Evolutionary conservation across 768 basidiomycete genomes (phyloP), one percentile per base, ranked within the genome.

Genomic region (Boletus vinaceobasis): DNA sequence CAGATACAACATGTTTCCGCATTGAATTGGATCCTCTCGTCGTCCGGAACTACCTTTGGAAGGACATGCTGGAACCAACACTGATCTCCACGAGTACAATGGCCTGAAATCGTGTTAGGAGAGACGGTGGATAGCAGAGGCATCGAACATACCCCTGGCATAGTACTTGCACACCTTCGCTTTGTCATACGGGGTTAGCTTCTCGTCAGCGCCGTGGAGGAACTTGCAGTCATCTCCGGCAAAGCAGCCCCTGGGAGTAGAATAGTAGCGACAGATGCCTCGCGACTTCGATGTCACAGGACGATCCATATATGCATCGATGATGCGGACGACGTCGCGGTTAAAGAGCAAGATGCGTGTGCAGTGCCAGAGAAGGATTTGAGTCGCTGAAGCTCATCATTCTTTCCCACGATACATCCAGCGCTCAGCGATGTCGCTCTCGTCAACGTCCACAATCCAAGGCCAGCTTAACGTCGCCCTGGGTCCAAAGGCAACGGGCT

Each of bases 51-150:
- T 32, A 55, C 52, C 38, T 45, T 61, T 14, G 46, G 58, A 43
- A 73, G 61, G 49, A 70, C 74, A 63, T 93, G 90, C 32, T 73
- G 67, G 70, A 90, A 93, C 90, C 90, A 91, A 66, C 90, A 93
- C 33, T 72, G 68, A 43, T 81, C 81, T 13, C 87, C 89, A 32
- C 80, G 75, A 58, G 77, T 82, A 65, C 90, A 92, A 67, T 79
- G 88, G 0, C 90, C 90, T 88, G 46, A 13, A 14, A 51, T 44
- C 23, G 29, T 10, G 26, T 55, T 31, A 51, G 46, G 48, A 40
- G 26, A 42, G 43, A 54, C 11, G 27, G 19, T 17, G 48, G 37
- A 31, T 21, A 44, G 40, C 2, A 43, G 13, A 35, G 35, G 23
- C 47, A 27, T 19, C 27, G 51, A 31, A 43, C 73, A n/a, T 50